Base-by-base conservation (phyloP, 805 yeast genomes). In the Kodamaea jinghongensis region DNA sequence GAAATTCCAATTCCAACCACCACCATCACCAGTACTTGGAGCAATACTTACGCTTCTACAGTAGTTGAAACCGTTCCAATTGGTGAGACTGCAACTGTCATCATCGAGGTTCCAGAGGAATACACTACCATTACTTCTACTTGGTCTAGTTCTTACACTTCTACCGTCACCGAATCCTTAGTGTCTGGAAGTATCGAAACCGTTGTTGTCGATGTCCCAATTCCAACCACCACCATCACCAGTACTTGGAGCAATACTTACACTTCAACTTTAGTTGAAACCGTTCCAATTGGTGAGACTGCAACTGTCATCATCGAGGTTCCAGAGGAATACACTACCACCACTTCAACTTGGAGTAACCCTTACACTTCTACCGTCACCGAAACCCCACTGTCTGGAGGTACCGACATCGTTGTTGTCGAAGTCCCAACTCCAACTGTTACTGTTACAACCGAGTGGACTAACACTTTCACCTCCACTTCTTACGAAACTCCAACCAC, bases 181-280 rank as follows among this genome's bases (percentile, higher is more conserved):
- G 10, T 16, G 7, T 32, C 34, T n/a, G 51, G 48, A 4, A 45
- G 36, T n/a, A 44, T 25, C 12, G 49, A 36, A 13, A 41, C 53
- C 2, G 49, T 49, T 8, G 27, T 42, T 3, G 38, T 50, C n/a
- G 45, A 44, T 6, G 33, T 47, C 15, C 52, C 52, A n/a, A 36
- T 40, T 13, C 38, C 31, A 27, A 35, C 47, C 12, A 30, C 26
- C 10, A 35, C 38, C 3, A 37, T 34, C 8, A 35, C 28, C 13
- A 31, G 4, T 20, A 30, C 42, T 12, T 34, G 33, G 16, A 34
- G 39, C 3, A 31, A 28, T 10, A 17, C 31, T 14, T n/a, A 6
- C 14, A 28, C 32, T 13, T 14, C 17, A 3, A 26, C 29, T 14
- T 22, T 44, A 8, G 33, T 37, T 35, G 29, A 34, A 6, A 31